Conservation (phyloP, 2,329 filamentous ascomycete species). For the Aspergillus niger region DNA sequence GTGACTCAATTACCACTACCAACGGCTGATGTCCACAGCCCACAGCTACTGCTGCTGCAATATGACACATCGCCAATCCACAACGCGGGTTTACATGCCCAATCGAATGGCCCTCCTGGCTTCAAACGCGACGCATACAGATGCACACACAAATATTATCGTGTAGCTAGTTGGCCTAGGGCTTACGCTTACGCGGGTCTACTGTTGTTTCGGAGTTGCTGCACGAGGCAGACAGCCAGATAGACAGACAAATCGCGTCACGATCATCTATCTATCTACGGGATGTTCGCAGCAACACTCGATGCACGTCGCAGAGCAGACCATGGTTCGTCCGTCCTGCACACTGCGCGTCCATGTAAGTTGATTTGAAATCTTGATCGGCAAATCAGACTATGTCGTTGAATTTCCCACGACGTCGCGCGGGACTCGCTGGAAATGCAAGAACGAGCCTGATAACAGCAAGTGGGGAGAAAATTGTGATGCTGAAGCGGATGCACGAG, state of each 20-base stretch:
- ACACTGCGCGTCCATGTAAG: background rate
- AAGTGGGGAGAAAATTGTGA: background rate
- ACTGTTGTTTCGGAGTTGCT: background rate
- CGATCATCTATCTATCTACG: background rate
- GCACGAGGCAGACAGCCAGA: background rate
- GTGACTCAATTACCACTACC: background rate
- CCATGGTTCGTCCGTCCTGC: background rate
- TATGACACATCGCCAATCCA: conserved; percentile 5
- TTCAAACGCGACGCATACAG: background rate
- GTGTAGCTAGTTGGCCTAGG: background rate
- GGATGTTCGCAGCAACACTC: background rate
- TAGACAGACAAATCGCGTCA: background rate
- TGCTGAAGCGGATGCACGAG: background rate
- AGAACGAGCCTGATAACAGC: background rate
- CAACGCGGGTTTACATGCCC: background rate
- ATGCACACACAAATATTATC: background rate
- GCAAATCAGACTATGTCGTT: background rate
- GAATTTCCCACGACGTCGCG: background rate
- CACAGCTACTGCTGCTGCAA: background rate
- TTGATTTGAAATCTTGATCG: background rate
- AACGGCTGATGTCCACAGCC: background rate
- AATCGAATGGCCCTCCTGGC: background rate
- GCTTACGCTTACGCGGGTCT: background rate
- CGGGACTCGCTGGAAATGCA: background rate
- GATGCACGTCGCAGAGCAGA: background rate